phyloP scores from a whole-genome alignment of 78 protist genomes.

The Dictyostelium intermedium region DNA sequence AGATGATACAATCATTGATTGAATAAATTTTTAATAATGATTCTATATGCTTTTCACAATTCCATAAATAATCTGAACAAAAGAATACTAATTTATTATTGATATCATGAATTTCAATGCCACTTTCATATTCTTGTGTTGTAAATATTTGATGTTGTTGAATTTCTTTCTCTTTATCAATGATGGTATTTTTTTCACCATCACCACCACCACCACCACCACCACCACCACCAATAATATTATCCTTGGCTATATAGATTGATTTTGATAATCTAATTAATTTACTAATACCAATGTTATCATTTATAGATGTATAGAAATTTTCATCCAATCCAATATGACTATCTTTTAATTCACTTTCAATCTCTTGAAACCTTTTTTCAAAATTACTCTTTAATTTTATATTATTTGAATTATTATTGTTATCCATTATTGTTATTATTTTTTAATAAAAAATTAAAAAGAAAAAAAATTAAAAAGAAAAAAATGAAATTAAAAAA shows the following conservation, averaged over 20 bases:
- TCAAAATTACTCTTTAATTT: not conserved
- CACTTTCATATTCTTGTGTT: not conserved
- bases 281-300: constrained; percentile 3
- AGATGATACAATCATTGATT: not conserved
- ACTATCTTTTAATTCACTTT: constrained; percentile 17
- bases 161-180: not conserved
- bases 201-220: too few relatives aligned
- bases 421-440: not conserved
- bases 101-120: not conserved
- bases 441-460: not conserved
- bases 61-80: constrained; percentile 36
- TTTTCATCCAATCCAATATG: constrained; percentile 22
- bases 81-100: constrained; percentile 6
- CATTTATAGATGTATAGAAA: not conserved
- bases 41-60: constrained; percentile 6
- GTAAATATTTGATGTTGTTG: not conserved
- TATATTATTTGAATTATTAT: constrained; percentile 24
- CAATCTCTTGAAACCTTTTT: not conserved
- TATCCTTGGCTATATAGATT: not conserved
- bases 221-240: too few relatives aligned
- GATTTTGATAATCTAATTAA: not conserved
- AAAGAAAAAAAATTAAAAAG: not conserved
- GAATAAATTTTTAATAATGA: not conserved
- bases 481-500: too few relatives aligned
- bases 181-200: too few relatives aligned